Evolutionary conservation across 192 early-diverging fungal species (phyloP).

Genomic region (Spizellomyces sp.): DNA sequence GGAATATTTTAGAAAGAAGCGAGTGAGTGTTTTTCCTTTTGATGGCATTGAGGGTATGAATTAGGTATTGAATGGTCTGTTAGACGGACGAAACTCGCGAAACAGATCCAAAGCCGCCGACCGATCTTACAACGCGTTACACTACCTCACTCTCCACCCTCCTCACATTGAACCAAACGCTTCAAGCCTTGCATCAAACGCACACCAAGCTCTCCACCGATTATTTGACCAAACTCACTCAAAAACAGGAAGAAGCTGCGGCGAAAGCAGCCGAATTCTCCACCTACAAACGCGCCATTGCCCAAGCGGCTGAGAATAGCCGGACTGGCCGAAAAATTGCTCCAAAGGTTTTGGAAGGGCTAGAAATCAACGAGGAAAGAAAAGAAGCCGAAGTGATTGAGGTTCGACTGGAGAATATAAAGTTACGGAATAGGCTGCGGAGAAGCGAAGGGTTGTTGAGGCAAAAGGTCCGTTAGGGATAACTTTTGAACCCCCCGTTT

Average conservation of each 20-base stretch:
- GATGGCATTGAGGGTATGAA: background rate
- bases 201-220: slow-evolving; percentile 45
- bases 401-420: slow-evolving; percentile 63
- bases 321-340: slow-evolving; percentile 54
- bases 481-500: background rate
- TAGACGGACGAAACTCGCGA: slow-evolving; percentile 58
- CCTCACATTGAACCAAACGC: slow-evolving; percentile 36
- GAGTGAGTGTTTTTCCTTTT: slow-evolving; percentile 38
- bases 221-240: slow-evolving; percentile 49
- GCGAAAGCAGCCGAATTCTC: slow-evolving; percentile 50
- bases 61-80: background rate
- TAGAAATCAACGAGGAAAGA: slow-evolving; percentile 51
- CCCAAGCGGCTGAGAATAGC: slow-evolving; percentile 53
- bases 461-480: slow-evolving; percentile 27
- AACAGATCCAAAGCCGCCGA: slow-evolving; percentile 45
- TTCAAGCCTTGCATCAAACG: slow-evolving; percentile 36
- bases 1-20: slow-evolving; percentile 58
- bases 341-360: slow-evolving; percentile 48
- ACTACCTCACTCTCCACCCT: slow-evolving; percentile 45
- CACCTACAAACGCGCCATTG: slow-evolving; percentile 49
- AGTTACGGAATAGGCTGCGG: slow-evolving; percentile 57
- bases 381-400: slow-evolving; percentile 61
- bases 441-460: slow-evolving; percentile 54
- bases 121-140: slow-evolving; percentile 60
- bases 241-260: slow-evolving; percentile 44